These are phyloP conservation scores for grape (Vitis vinifera) DNA, from an alignment of 164 flowering plant species.

Conservation along the genomic window ASM3070453v1 NC_081813.1:600001-600500, in stretches of 20 bases:
- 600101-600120: conserved; percentile 53
- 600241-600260: conserved; percentile 81
- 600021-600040: conserved; percentile 53
- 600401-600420: conserved; percentile 41
- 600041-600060: conserved; percentile 82
- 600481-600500: conserved; percentile 43
- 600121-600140: conserved; percentile 65
- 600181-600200: conserved; percentile 86
- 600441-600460: conserved; percentile 45
- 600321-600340: conserved; percentile 62
- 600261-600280: conserved; percentile 77
- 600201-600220: conserved; percentile 86
- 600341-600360: conserved; percentile 42
- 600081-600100: conserved; percentile 51
- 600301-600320: conserved; percentile 64
- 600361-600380: conserved; percentile 50
- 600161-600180: conserved; percentile 65
- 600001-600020: conserved; percentile 76
- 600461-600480: conserved; percentile 58
- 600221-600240: conserved; percentile 68
- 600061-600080: conserved; percentile 72
- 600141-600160: conserved; percentile 36
- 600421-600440: conserved; percentile 40
- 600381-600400: conserved; percentile 55
- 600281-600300: conserved; percentile 62